These are phyloP conservation scores for Pyrenochaeta sp. DNA, from an alignment of 2,329 filamentous ascomycete species.

Conservation along the genomic window DNA sequence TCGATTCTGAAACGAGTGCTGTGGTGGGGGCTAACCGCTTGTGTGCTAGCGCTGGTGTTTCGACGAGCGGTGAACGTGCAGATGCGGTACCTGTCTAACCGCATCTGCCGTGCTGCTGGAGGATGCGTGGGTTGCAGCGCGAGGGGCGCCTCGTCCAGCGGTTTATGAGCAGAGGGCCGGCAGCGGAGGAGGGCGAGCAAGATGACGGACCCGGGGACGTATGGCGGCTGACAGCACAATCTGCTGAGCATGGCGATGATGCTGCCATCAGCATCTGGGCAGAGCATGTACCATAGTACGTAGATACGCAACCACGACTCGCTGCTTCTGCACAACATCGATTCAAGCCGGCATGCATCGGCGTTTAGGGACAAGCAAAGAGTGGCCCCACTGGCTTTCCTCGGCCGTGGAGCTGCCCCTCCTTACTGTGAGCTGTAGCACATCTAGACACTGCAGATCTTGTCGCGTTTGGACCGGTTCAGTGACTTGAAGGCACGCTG, in stretches of 20 bases:
- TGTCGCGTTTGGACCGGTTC: slow-evolving; percentile 19
- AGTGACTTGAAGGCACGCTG: slow-evolving; percentile 19
- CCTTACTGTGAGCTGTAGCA: slow-evolving; percentile 20
- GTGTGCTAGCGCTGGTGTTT: slow-evolving; percentile 24
- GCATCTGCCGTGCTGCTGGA: slow-evolving; percentile 16
- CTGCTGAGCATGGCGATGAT: background rate
- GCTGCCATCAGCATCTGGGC: background rate
- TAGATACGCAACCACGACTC: background rate
- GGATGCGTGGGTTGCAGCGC: slow-evolving; percentile 20
- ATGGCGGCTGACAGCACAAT: background rate
- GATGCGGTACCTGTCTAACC: slow-evolving; percentile 29
- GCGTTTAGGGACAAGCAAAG: slow-evolving; percentile 10
- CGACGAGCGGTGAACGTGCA: slow-evolving; percentile 37
- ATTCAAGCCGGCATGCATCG: slow-evolving; percentile 16
- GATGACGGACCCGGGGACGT: background rate
- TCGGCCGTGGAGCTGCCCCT: slow-evolving; percentile 34
- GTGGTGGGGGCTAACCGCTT: slow-evolving; percentile 10
- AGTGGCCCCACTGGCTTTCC: slow-evolving; percentile 20
- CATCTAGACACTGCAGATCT: slow-evolving; percentile 19
- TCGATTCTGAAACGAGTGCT: slow-evolving; percentile 27
- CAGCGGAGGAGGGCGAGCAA: background rate
- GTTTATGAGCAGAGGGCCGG: slow-evolving; percentile 4
- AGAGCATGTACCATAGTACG: background rate
- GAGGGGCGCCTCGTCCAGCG: slow-evolving; percentile 13
- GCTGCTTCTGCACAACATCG: slow-evolving; percentile 12